These are phyloP conservation scores for Cystobasidium ongulense DNA, from an alignment of 768 basidiomycete species.

Conservation along the genomic window DNA sequence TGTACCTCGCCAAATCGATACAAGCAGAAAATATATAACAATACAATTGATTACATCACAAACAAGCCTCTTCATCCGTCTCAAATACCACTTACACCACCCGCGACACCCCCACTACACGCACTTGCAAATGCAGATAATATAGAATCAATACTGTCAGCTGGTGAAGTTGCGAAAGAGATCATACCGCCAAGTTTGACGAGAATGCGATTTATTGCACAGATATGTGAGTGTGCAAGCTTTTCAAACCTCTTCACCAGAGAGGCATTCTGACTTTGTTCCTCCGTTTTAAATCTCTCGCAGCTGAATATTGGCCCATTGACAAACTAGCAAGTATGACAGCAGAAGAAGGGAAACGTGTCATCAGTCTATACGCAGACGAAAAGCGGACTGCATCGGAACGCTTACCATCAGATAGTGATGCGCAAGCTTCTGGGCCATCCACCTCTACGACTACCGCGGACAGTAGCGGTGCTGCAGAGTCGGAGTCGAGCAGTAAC, in stretches of 20 bases:
- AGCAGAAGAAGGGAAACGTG: background rate
- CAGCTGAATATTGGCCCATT: slow-evolving; percentile 78
- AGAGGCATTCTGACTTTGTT: no score
- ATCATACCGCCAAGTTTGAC: slow-evolving; percentile 42
- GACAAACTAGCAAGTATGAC: slow-evolving; percentile 64
- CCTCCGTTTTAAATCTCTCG: background rate
- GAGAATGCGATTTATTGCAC: slow-evolving; percentile 85
- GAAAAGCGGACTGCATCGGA: background rate
- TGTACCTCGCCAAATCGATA: background rate
- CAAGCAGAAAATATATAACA: background rate
- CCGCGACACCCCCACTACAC: slow-evolving; percentile 8
- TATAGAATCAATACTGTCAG: slow-evolving; percentile 21
- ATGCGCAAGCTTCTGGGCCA: background rate
- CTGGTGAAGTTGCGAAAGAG: slow-evolving; percentile 11
- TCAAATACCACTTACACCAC: slow-evolving; percentile 2
- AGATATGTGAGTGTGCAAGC: slow-evolving; percentile 55
- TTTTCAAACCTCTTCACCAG: no score
- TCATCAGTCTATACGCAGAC: slow-evolving; percentile 16
- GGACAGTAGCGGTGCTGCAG: background rate
- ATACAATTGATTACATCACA: background rate
- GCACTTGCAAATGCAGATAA: slow-evolving; percentile 9
- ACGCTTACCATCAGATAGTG: background rate
- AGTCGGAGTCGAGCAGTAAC: no score
- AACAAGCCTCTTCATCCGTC: background rate
- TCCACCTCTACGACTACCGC: background rate